A percentile compares a stretch with the other conserved stretches of the same genome.
Conservation (phyloP, 352 stramenopile genomes). For the Phytopythium delawarense region DNA sequence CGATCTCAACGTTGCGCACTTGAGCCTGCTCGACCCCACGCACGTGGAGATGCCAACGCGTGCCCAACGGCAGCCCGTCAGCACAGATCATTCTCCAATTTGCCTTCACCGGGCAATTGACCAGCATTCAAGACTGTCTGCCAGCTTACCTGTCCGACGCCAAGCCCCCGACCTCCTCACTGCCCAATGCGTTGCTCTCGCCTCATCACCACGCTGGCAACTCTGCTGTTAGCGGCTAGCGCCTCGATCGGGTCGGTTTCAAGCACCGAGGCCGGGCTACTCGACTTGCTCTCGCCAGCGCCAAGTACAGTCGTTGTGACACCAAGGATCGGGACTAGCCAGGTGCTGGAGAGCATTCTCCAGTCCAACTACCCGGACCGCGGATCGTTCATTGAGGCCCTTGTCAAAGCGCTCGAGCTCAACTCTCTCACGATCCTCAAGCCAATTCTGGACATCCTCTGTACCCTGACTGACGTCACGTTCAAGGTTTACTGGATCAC, state of each 20-base stretch:
- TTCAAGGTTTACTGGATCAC: constrained; percentile 30
- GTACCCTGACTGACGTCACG: neutral
- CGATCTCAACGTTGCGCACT: too few species aligned
- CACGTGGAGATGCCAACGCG: too few species aligned
- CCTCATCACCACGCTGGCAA: neutral
- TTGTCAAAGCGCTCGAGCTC: constrained; percentile 17
- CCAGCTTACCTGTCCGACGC: neutral
- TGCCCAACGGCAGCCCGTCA: neutral
- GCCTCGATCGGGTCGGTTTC: neutral
- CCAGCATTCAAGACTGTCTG: neutral
- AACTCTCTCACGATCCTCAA: constrained; percentile 10
- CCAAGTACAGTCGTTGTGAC: constrained; percentile 3
- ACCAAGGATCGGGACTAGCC: neutral
- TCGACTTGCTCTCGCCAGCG: constrained; percentile 3
- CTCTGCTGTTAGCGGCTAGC: neutral
- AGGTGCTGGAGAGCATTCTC: neutral
- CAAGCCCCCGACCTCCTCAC: neutral
- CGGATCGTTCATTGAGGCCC: constrained; percentile 13
- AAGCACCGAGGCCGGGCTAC: neutral
- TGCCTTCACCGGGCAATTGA: constrained; percentile 10
- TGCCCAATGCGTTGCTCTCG: neutral
- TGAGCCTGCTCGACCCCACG: too few species aligned
- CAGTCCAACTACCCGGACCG: constrained; percentile 6
- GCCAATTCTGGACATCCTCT: constrained; percentile 13
- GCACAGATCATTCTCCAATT: constrained; percentile 30